phyloP scores from a whole-genome alignment of 129 eudicot genomes.

The Gnaphalium uliginosum region DNA sequence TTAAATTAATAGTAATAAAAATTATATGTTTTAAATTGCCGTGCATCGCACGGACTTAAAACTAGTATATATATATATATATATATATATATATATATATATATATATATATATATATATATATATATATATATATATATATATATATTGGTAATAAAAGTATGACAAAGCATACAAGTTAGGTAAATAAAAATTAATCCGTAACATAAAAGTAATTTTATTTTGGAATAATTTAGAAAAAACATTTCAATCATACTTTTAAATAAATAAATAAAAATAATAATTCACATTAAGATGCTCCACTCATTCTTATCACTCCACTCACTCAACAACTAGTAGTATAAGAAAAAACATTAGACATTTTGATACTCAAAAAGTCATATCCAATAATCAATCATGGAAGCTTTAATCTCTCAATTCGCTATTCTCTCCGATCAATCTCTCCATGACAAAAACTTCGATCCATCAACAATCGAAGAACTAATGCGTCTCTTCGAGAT shows the following conservation, averaged over 20 bases:
- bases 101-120: too few species aligned
- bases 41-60: too few species aligned
- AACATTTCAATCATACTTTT: not conserved
- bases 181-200: too few species aligned
- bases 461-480: constrained; percentile 72
- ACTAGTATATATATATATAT: too few species aligned
- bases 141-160: too few species aligned
- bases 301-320: constrained; percentile 31
- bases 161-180: too few species aligned
- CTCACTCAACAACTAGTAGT: constrained; percentile 4
- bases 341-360: not conserved
- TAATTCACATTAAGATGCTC: constrained; percentile 17
- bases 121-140: too few species aligned
- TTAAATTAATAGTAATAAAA: too few species aligned
- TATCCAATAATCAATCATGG: constrained; percentile 44
- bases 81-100: too few species aligned
- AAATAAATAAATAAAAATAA: not conserved
- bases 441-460: constrained; percentile 68
- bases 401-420: constrained; percentile 67
- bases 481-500: constrained; percentile 85
- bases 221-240: not conserved
- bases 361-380: not conserved
- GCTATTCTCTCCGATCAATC: constrained; percentile 66
- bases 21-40: too few species aligned
- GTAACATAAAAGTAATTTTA: too few species aligned